phyloP scores from a whole-genome alignment of 331 rosid species.

The Acacia concinna region DNA sequence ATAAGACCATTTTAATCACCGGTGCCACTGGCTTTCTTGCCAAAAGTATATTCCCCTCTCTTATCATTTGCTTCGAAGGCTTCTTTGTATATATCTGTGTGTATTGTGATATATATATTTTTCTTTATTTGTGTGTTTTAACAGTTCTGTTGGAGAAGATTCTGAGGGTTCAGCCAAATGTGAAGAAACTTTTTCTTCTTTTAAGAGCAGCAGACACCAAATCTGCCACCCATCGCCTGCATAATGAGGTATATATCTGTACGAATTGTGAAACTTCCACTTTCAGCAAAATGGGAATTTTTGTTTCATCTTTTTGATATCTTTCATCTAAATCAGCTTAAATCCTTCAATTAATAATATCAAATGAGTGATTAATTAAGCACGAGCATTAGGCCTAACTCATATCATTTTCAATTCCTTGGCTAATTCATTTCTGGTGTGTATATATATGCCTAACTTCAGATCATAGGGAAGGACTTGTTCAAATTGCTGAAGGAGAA shows the following conservation, averaged over 20 bases:
- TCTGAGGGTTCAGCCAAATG: conserved; percentile 87
- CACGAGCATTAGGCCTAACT: not conserved
- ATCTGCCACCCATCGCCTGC: conserved; percentile 68
- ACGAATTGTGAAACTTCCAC: not conserved
- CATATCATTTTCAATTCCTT: conserved; percentile 11
- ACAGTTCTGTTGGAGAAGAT: conserved; percentile 86
- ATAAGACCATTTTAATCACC: conserved; percentile 74
- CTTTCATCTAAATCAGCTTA: not conserved
- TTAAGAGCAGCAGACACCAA: conserved; percentile 69
- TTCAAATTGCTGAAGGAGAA: conserved; percentile 61
- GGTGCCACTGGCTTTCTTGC: conserved; percentile 97
- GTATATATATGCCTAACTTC: not conserved
- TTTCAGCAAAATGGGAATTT: not conserved
- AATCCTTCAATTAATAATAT: not conserved
- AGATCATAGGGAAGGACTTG: conserved; percentile 76
- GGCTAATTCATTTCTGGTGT: not conserved
- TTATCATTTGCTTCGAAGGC: not conserved
- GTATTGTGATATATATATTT: not conserved
- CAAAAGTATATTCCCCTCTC: conserved; percentile 48
- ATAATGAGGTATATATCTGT: conserved; percentile 53
- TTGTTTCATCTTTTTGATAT: not conserved
- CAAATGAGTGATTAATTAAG: not conserved
- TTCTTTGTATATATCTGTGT: not conserved
- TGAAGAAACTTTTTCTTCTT: conserved; percentile 78
- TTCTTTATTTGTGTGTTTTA: not conserved